These are phyloP conservation scores for Termitomyces sp. DNA, from an alignment of 768 basidiomycete genomes.

Conservation along the genomic window DNA sequence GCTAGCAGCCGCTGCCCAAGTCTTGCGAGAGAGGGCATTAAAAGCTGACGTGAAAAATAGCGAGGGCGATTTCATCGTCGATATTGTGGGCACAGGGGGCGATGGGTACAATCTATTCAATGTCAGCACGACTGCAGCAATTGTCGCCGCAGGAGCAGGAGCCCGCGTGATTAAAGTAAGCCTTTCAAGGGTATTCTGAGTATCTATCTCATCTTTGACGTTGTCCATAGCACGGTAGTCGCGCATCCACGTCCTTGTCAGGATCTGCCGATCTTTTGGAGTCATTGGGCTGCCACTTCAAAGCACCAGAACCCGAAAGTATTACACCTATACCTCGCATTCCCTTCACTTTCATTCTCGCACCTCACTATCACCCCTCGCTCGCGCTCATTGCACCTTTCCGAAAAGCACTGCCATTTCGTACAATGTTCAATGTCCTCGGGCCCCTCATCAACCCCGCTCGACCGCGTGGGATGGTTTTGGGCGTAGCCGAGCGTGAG, in stretches of 20 bases:
- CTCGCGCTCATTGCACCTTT: constrained; percentile 78
- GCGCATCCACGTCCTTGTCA: constrained; percentile 89
- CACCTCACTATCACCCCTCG: constrained; percentile 88
- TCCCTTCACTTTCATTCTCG: constrained; percentile 92
- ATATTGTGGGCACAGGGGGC: constrained; percentile 89
- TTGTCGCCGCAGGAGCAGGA: constrained; percentile 93
- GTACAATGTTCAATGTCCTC: constrained; percentile 94
- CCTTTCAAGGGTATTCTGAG: neutral
- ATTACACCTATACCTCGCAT: constrained; percentile 55
- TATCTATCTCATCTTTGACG: constrained; percentile 2
- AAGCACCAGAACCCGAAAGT: constrained; percentile 49
- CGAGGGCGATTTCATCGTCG: constrained; percentile 65
- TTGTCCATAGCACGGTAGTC: constrained; percentile 69
- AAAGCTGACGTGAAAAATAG: constrained; percentile 51
- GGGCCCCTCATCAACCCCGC: constrained; percentile 95
- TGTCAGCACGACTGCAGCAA: constrained; percentile 89
- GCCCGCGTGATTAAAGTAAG: constrained; percentile 86
- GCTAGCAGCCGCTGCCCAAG: constrained; percentile 72
- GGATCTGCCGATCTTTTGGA: constrained; percentile 92
- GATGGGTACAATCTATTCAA: constrained; percentile 97
- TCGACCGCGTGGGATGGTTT: constrained; percentile 78
- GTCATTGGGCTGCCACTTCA: constrained; percentile 74
- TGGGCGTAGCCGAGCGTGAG: constrained; percentile 81
- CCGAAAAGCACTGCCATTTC: constrained; percentile 84
- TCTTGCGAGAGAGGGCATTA: constrained; percentile 65